Percentiles rank a stretch among this genome's conserved stretches.
phyloP scores from a whole-genome alignment of 345 rosid species.

The Chamaenerion angustifolium region DNA sequence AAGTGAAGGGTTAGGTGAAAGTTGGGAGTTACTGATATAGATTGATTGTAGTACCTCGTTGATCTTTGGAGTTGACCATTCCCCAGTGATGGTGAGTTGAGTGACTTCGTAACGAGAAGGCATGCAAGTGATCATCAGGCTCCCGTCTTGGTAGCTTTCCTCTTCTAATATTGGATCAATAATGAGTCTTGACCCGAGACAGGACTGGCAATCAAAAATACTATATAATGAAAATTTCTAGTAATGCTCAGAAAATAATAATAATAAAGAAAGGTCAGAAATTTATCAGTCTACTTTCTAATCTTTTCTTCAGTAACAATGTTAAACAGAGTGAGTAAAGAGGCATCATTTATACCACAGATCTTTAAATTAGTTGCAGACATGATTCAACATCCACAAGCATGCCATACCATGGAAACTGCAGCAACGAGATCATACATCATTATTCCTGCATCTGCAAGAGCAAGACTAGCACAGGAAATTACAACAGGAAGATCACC shows the following conservation, averaged over 20 bases:
- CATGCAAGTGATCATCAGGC: constrained; percentile 71
- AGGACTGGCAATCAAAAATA: constrained; percentile 34
- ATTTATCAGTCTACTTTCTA: too few relatives aligned
- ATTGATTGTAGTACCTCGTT: constrained; percentile 64
- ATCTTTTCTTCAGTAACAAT: too few relatives aligned
- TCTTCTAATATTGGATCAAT: constrained; percentile 78
- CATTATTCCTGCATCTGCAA: constrained; percentile 95
- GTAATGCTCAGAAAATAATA: too few relatives aligned
- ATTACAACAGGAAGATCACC: constrained; percentile 87
- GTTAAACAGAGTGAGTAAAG: too few relatives aligned
- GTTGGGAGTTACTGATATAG: too few relatives aligned
- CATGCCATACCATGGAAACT: constrained; percentile 65
- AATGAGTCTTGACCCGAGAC: constrained; percentile 57
- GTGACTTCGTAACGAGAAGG: constrained; percentile 85
- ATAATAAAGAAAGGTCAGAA: too few relatives aligned
- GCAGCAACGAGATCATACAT: constrained; percentile 89
- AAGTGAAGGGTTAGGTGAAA: too few relatives aligned
- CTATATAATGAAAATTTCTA: neutral
- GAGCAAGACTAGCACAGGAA: constrained; percentile 94
- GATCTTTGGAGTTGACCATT: constrained; percentile 68
- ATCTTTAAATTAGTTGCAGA: neutral
- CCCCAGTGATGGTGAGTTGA: constrained; percentile 71
- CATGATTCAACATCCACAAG: neutral
- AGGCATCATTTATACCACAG: neutral
- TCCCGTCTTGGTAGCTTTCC: constrained; percentile 84